Conservation (phyloP, 2,329 filamentous ascomycete species). For the Proliferodiscus dingleyae region DNA sequence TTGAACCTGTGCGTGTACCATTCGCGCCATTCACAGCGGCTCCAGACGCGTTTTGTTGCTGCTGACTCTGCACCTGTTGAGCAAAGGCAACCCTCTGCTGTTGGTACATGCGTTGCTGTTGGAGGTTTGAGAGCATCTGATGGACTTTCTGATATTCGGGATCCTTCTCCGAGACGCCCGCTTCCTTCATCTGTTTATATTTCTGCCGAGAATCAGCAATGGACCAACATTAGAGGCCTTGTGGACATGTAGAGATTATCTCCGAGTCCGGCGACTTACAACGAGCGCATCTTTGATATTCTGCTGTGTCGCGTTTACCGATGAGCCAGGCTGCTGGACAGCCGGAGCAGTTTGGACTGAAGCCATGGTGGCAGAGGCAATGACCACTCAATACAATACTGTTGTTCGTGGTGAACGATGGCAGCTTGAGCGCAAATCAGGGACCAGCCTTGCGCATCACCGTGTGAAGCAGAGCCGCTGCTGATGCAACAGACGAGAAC, state of each 20-base stretch:
- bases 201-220: conserved; percentile 52
- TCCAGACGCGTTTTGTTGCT: conserved; percentile 48
- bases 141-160: conserved; percentile 84
- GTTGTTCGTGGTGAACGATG: conserved; percentile 16
- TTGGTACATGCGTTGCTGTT: conserved; percentile 47
- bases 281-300: conserved; percentile 64
- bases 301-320: conserved; percentile 53
- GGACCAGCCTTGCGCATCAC: conserved; percentile 32
- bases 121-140: conserved; percentile 67
- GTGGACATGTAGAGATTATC: conserved; percentile 3
- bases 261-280: conserved; percentile 41
- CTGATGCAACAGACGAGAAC: conserved; percentile 16
- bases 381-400: conserved; percentile 9
- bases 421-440: conserved; percentile 30
- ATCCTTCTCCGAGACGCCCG: conserved; percentile 74
- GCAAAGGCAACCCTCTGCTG: conserved; percentile 47
- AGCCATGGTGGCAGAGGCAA: conserved; percentile 54
- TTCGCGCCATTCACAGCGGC: conserved; percentile 53
- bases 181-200: conserved; percentile 82
- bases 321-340: conserved; percentile 59
- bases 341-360: conserved; percentile 70
- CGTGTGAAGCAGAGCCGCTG: conserved; percentile 9
- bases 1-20: conserved; percentile 40
- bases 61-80: conserved; percentile 41
- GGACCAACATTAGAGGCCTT: conserved; percentile 2